Percentiles rank a stretch among this genome's conserved stretches.
phyloP scores from a whole-genome alignment of 192 early-diverging fungal genomes.

The Diversispora eburnea region DNA sequence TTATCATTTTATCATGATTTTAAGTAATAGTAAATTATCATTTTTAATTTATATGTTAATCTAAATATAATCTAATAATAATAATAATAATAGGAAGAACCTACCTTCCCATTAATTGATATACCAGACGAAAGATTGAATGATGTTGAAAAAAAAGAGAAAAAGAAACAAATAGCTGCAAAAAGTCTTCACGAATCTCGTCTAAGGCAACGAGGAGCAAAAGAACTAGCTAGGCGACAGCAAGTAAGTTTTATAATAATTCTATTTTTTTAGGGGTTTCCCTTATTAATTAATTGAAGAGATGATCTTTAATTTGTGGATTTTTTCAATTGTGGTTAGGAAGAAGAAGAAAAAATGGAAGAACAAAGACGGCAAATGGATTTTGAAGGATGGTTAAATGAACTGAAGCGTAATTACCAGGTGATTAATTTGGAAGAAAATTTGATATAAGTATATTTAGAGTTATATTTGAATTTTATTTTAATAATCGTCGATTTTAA shows the following conservation, averaged over 20 bases:
- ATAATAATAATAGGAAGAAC: conserved; percentile 51
- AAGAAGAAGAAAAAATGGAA: conserved; percentile 62
- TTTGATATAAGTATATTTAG: not conserved
- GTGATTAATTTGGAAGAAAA: conserved; percentile 19
- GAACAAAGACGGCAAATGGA: conserved; percentile 66
- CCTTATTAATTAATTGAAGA: not conserved
- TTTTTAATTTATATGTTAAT: not conserved
- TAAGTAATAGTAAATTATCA: conserved; percentile 7
- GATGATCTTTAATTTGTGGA: not conserved
- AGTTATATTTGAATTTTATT: not conserved
- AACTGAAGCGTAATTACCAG: conserved; percentile 60
- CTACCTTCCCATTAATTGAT: conserved; percentile 70
- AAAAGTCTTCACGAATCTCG: conserved; percentile 69
- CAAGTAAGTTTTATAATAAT: conserved; percentile 42
- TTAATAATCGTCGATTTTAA: not conserved
- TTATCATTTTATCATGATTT: not conserved
- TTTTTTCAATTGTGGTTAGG: conserved; percentile 33
- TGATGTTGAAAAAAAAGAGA: conserved; percentile 76
- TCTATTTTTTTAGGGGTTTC: not conserved
- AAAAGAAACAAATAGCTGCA: conserved; percentile 75
- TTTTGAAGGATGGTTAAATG: conserved; percentile 69
- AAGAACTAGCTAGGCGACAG: conserved; percentile 47
- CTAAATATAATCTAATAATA: too few species aligned
- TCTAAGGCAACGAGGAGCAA: conserved; percentile 69
- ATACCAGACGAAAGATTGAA: conserved; percentile 77